These are phyloP conservation scores for Cordia subcordata DNA, from an alignment of 257 asterid species.

Conservation along the genomic window DNA sequence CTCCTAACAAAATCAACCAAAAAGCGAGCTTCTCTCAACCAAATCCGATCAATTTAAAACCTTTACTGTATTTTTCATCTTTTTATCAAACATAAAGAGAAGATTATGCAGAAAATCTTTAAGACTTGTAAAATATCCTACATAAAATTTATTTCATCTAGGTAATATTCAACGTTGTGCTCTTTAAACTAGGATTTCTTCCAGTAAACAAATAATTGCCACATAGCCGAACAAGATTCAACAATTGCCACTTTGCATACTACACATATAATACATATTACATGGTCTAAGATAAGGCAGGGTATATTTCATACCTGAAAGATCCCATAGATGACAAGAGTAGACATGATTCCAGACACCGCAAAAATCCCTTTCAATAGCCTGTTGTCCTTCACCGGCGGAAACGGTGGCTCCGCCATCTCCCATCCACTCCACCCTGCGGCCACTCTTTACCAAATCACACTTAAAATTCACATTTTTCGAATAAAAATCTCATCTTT, in stretches of 20 bases:
- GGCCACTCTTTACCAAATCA: constrained; percentile 15
- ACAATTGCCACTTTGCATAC: neutral
- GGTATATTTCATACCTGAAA: constrained; percentile 63
- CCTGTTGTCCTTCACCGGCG: constrained; percentile 54
- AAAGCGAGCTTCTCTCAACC: neutral
- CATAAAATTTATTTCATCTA: too few relatives aligned
- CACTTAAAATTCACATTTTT: constrained; percentile 12
- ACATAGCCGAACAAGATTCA: neutral
- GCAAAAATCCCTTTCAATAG: constrained; percentile 64
- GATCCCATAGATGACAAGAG: constrained; percentile 81
- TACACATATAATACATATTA: too few relatives aligned
- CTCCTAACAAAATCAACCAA: too few relatives aligned
- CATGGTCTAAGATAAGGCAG: too few relatives aligned
- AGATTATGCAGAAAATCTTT: too few relatives aligned
- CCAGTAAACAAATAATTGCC: neutral
- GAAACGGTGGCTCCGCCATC: constrained; percentile 60
- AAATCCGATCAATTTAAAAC: too few relatives aligned
- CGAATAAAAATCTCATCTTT: constrained; percentile 2
- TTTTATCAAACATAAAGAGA: neutral
- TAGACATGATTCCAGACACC: constrained; percentile 83
- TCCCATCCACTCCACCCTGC: constrained; percentile 53
- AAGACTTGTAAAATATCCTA: too few relatives aligned
- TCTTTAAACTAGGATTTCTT: neutral
- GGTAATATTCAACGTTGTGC: too few relatives aligned
- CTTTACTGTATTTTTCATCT: neutral